phyloP scores from a whole-genome alignment of 2,329 filamentous ascomycete species.

The Cadophora luteo-olivacea region DNA sequence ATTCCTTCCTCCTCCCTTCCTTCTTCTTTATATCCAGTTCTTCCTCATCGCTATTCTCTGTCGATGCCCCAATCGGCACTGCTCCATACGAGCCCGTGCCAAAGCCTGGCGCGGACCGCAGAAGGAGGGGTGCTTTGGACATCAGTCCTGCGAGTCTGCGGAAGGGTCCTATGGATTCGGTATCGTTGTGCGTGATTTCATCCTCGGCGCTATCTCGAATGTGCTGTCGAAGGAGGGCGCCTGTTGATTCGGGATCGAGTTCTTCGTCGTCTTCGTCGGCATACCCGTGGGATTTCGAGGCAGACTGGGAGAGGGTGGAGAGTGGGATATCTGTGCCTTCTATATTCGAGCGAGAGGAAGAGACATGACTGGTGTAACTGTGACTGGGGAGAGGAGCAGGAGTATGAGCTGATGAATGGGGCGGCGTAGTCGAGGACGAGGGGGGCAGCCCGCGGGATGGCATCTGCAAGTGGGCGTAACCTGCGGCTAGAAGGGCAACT shows the following conservation, averaged over 20 bases:
- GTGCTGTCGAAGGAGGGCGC: constrained; percentile 40
- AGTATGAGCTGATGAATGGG: constrained; percentile 4
- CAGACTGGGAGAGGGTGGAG: constrained; percentile 25
- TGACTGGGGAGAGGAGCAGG: background rate
- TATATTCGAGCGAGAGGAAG: constrained; percentile 20
- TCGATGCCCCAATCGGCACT: constrained; percentile 53
- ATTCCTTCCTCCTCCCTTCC: constrained; percentile 38
- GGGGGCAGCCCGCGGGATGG: constrained; percentile 2
- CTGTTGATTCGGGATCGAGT: constrained; percentile 40
- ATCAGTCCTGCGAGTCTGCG: constrained; percentile 42
- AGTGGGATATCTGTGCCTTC: constrained; percentile 36
- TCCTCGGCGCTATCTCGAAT: constrained; percentile 32
- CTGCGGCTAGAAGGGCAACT: background rate
- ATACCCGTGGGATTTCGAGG: constrained; percentile 20
- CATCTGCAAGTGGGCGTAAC: constrained; percentile 18
- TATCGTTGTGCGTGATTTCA: constrained; percentile 20
- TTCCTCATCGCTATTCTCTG: constrained; percentile 46
- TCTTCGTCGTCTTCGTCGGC: constrained; percentile 33
- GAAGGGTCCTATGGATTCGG: constrained; percentile 31
- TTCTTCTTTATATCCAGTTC: constrained; percentile 38
- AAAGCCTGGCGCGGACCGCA: constrained; percentile 65
- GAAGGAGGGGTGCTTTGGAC: constrained; percentile 60
- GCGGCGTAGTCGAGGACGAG: background rate
- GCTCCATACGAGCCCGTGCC: constrained; percentile 68
- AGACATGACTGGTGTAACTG: constrained; percentile 14